Evolutionary conservation across 352 stramenopile genomes (phyloP), one percentile per base, ranked within the genome.

Genomic region (Pythium aristosporum): DNA sequence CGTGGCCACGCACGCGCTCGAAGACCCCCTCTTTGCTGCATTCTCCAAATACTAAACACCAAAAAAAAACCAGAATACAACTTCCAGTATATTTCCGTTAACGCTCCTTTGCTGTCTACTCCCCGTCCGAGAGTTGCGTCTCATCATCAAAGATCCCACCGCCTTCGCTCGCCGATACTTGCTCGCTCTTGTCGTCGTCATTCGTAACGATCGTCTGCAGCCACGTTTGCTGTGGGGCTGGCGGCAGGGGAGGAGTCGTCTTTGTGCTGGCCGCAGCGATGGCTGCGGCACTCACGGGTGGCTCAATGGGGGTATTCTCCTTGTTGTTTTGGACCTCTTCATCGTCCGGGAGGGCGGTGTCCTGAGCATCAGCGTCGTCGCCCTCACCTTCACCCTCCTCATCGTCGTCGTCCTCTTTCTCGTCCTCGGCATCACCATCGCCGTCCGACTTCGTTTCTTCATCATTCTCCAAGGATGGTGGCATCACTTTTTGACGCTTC

Each of bases 11-110:
- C 75, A 92, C 44, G 65, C 72, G 2, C 70, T 91, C 2, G 79
- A 94, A 71, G 75, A 91, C 53, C 80, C 85, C 8, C 76, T 82
- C 7, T 91, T 88, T 20, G 76, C 75, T 5, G 82, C 85, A 0
- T 91, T 91, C 53, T 69, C 74, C 15, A 70, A 66, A 21, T 72
- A 60, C 42, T 67, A 57, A 65, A n/a, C 4, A 11, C 36, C 12
- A 57, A 57, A 42, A 30, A 42, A 57, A 34, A 37, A 20, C 21
- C 12, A 55, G 23, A 23, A 20, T 4, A 7, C 37, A 21, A 39
- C 0, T 3, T 21, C 28, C n/a, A 70, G n/a, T 15, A 11, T 5
- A 1, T 39, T 39, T 32, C 3, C 18, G 21, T 42, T n/a, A 61
- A 52, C 5, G 52, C 18, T 15, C 37, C 15, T 46, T 20, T 21